Conservation (phyloP, 2,329 filamentous ascomycete genomes). For the Penicillium sp. region DNA sequence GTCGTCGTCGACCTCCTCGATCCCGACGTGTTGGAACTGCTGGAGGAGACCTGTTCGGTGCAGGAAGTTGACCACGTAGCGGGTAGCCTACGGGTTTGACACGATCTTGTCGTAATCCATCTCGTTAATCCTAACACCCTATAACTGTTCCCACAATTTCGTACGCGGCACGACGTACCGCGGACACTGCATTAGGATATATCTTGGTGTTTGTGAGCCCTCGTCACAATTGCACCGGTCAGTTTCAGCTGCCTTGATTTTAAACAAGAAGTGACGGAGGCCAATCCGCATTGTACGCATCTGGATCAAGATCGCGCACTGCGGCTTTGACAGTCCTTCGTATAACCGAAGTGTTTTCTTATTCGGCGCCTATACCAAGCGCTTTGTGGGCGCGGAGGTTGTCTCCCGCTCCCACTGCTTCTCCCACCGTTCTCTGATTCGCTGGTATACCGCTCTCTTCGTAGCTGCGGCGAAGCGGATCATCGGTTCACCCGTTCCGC, state of each 20-base stretch:
- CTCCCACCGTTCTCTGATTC: background rate
- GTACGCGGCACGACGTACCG: background rate
- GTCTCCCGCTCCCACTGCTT: no score
- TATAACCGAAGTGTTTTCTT: slow-evolving; percentile 4
- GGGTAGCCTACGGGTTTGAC: no score
- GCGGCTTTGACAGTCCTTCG: background rate
- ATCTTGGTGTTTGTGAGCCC: slow-evolving; percentile 5
- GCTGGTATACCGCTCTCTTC: background rate
- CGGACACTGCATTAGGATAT: background rate
- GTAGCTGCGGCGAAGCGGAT: background rate
- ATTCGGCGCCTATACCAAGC: background rate
- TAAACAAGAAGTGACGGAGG: slow-evolving; percentile 7
- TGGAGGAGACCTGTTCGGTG: no score
- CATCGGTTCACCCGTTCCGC: background rate
- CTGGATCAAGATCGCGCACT: slow-evolving; percentile 5
- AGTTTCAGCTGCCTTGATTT: slow-evolving; percentile 7
- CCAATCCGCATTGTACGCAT: slow-evolving; percentile 8
- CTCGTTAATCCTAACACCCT: background rate
- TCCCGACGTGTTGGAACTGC: no score
- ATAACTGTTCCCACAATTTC: background rate
- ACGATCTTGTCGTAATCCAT: background rate
- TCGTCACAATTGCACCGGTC: background rate
- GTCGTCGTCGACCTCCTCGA: no score
- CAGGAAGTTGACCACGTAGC: no score
- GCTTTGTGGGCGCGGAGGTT: background rate